phyloP scores from a whole-genome alignment of 176 grass and related monocot genomes.

The Miscanthus lutarioriparius region DNA sequence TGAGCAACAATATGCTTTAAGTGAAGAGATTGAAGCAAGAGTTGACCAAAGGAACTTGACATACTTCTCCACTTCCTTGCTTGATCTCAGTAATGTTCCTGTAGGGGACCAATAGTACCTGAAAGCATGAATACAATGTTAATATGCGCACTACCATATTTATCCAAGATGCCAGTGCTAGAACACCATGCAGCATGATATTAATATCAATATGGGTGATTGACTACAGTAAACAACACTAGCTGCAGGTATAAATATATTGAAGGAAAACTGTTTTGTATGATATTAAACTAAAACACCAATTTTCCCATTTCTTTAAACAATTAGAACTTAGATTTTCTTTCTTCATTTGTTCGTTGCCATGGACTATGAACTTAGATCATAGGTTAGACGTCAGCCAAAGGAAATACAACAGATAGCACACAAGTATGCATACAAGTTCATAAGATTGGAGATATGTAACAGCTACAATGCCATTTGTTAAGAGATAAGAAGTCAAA shows the following conservation, averaged over 20 bases:
- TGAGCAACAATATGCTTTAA: conserved; percentile 7
- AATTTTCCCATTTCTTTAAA: not conserved
- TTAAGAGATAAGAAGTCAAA: not conserved
- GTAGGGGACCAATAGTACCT: conserved; percentile 53
- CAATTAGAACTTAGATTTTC: not conserved
- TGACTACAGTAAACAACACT: not conserved
- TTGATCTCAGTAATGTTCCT: conserved; percentile 45
- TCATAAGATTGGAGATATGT: not conserved
- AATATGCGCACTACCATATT: not conserved
- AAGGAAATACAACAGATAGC: not conserved
- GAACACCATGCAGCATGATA: not conserved
- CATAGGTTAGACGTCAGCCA: not conserved
- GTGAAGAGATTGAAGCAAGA: conserved; percentile 1
- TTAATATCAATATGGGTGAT: not conserved
- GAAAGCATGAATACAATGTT: conserved; percentile 29
- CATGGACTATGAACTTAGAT: conserved; percentile 10
- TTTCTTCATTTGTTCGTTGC: not conserved
- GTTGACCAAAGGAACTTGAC: not conserved
- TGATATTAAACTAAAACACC: not conserved
- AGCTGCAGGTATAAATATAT: not conserved
- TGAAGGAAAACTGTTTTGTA: not conserved
- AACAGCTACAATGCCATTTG: not conserved
- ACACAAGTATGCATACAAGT: not conserved
- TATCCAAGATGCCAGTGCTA: not conserved
- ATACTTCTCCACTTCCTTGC: conserved; percentile 39